A percentile compares a stretch with the other conserved stretches of the same genome.
These are phyloP conservation scores for Neofusicoccum sp. DNA, from an alignment of 2,329 filamentous ascomycete species.

Conservation along the genomic window DNA sequence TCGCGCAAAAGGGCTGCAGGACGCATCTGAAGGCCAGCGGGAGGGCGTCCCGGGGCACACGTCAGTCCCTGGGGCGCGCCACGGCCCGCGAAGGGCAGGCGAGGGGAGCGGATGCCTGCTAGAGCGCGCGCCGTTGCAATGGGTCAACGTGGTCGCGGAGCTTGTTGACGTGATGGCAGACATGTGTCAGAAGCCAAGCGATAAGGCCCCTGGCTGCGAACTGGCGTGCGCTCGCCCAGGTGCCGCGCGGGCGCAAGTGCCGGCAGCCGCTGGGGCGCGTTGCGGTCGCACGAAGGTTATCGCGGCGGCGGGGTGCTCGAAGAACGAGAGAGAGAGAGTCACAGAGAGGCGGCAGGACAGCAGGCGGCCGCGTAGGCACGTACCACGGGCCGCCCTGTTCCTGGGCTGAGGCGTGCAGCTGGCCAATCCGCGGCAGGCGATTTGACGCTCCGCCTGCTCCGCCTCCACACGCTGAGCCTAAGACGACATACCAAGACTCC, in stretches of 20 bases:
- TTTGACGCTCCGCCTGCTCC: not conserved
- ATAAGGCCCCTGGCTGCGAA: not conserved
- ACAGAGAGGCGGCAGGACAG: not conserved
- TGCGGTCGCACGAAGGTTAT: too few relatives aligned
- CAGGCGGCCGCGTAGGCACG: slow-evolving; percentile 3
- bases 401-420: slow-evolving; percentile 3
- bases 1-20: not conserved
- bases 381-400: not conserved
- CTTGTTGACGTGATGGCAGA: slow-evolving; percentile 10
- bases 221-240: not conserved
- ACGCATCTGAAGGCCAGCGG: not conserved
- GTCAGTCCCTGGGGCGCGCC: not conserved
- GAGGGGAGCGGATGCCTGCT: not conserved
- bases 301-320: not conserved
- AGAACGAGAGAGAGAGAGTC: not conserved
- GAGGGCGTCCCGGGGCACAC: not conserved
- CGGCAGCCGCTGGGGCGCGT: not conserved
- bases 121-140: not conserved
- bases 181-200: slow-evolving; percentile 19
- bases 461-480: slow-evolving; percentile 17
- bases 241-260: not conserved
- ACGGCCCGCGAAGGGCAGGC: not conserved
- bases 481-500: slow-evolving; percentile 10
- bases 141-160: slow-evolving; percentile 7
- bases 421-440: slow-evolving; percentile 3